Evolutionary conservation across 2,329 filamentous ascomycete species (phyloP), one percentile per base, ranked within the genome.

Genomic region (Penicillium sp.): DNA sequence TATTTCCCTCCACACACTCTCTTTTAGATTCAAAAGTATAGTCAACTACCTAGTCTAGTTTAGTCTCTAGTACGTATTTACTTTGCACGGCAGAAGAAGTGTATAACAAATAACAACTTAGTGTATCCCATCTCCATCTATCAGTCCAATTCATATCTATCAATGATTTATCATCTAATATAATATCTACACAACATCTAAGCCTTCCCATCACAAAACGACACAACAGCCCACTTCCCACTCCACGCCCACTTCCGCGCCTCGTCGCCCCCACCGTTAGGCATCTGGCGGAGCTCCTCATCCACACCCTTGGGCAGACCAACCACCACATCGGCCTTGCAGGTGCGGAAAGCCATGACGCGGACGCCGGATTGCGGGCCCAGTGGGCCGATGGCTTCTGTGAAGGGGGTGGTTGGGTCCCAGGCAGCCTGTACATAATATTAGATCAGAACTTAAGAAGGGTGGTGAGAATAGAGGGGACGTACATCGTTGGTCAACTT

Each of bases 171-270:
- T 57, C 57, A n/a, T n/a, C n/a, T n/a, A n/a, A n/a, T n/a, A n/a
- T n/a, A n/a, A n/a, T n/a, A n/a, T n/a, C n/a, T n/a, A n/a, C n/a
- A n/a, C n/a, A n/a, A n/a, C n/a, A n/a, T n/a, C n/a, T n/a, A 65
- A n/a, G 53, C 60, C 66, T 86, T 86, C 0, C 86, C 86, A 58
- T 84, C 78, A 40, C 79, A 88, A 61, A 90, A 88, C 28, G 87
- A 89, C 5, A 95, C 84, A n/a, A 97, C 88, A 6, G 91, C 91
- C 87, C 88, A 97, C 70, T 96, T 96, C 37, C 91, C 91, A 63
- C 81, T 86, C 90, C 90, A 97, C 0, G 88, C 90, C 91, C 91
- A 97, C 68, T 87, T 86, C 49, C 93, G 78, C 22, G 81, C 77
- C 49, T 67, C 85, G 69, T 57, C 79, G 53, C 88, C 83, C 13